A percentile compares a stretch with the other conserved stretches of the same genome.
phyloP scores from a whole-genome alignment of 805 yeast genomes.

The Kurtzmaniella fragi region DNA sequence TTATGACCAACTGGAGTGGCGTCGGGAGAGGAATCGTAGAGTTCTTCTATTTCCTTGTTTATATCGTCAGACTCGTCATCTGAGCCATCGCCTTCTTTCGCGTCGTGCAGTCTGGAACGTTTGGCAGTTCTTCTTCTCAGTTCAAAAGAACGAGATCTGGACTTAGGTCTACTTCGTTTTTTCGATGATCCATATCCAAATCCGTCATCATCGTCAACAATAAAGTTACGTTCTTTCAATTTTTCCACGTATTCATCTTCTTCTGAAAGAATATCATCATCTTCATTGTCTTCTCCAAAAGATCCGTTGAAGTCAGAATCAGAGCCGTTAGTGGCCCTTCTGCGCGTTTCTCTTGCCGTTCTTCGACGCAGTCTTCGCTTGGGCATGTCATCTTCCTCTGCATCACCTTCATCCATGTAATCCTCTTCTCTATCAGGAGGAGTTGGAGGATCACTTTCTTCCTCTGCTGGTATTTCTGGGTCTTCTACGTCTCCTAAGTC shows the following conservation, averaged over 20 bases:
- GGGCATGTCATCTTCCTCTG: conserved; percentile 12
- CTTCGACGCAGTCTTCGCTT: conserved; percentile 12
- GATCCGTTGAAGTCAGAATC: conserved; percentile 14
- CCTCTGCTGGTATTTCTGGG: conserved; percentile 8
- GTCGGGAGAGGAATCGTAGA: conserved; percentile 59
- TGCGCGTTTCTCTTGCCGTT: conserved; percentile 9
- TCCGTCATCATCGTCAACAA: conserved; percentile 29
- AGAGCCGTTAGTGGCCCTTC: conserved; percentile 7
- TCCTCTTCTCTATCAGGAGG: conserved; percentile 11
- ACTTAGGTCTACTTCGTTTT: conserved; percentile 10
- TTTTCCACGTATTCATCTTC: conserved; percentile 25
- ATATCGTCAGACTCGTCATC: conserved; percentile 33
- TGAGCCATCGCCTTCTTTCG: conserved; percentile 8
- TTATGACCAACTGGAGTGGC: conserved; percentile 40
- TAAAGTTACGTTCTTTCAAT: conserved; percentile 27
- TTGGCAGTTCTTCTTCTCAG: conserved; percentile 14
- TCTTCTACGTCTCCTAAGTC: conserved; percentile 7
- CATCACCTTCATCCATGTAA: conserved; percentile 16
- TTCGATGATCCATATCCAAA: conserved; percentile 13
- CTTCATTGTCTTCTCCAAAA: conserved; percentile 10
- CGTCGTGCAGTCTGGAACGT: conserved; percentile 4
- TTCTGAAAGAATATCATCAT: conserved; percentile 4
- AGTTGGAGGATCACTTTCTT: conserved; percentile 5
- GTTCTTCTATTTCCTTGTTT: conserved; percentile 61
- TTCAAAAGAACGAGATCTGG: conserved; percentile 20